Base-by-base conservation (phyloP, 441 rosid genomes). In the Rhodomyrtus psidioides region DNA sequence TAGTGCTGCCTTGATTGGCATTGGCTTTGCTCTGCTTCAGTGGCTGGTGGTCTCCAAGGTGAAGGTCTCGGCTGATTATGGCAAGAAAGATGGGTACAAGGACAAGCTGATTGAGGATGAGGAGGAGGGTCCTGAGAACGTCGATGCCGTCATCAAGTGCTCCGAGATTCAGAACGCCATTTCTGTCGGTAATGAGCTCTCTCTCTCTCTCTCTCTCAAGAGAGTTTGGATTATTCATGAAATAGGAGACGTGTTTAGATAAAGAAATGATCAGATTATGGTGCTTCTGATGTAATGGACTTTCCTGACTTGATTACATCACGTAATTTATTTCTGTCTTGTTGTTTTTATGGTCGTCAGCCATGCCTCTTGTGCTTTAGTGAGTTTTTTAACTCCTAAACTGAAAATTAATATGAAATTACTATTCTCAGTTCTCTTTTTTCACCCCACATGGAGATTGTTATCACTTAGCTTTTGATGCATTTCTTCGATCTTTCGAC, bases 121-220 rank as follows among this genome's bases (percentile, higher is more conserved):
- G 12, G 91, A 92, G 42, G 93, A 89, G 55, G 92, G 92, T 23
- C 56, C 88, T 56, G 85, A 91, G 23, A 51, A 53, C 76, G 87
- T 54, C 70, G 92, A 90, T 70, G 89, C 83, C 83, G 54, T 90
- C 12, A 88, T 84, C 91, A 92, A 92, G 92, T 91, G 92, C 87
- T 89, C 92, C 24, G 94, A 92, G 85, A 92, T 92, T 81, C 94
- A 92, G 89, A 87, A 84, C 81, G 94, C 94, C 89, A 92, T 92
- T 81, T 91, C 94, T 65, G 90, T 87, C 55, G 94, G 92, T 92
- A 53, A 87, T 88, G 85, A 81, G 74, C n/a, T n/a, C n/a, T n/a
- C 46, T 53, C 74, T 81, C 83, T 84, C 19, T 59, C 30, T 65
- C 34, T 83, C 59, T 56, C 76, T 23, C 14, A 12, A 5, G 79